phyloP scores from a whole-genome alignment of 495 filamentous ascomycete genomes.

The Penicillium ucsense region DNA sequence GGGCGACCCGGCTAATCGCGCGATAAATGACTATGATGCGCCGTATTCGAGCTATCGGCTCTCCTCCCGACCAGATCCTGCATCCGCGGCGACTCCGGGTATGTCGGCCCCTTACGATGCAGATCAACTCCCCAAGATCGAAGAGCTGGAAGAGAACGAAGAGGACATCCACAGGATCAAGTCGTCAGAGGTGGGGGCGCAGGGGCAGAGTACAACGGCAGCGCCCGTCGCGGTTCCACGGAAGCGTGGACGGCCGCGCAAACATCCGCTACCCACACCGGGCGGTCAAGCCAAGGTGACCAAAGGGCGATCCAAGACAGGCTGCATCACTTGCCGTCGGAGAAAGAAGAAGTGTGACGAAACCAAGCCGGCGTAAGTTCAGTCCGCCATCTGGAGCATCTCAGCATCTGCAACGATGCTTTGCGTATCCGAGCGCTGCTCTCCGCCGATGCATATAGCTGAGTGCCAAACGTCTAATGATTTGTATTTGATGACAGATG shows the following conservation, averaged over 20 bases:
- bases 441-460: background rate
- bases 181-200: constrained; percentile 20
- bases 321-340: constrained; percentile 83
- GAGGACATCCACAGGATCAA: constrained; percentile 32
- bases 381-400: background rate
- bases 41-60: constrained; percentile 11
- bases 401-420: background rate
- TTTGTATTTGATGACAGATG: constrained; percentile 33
- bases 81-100: constrained; percentile 8
- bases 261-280: constrained; percentile 57
- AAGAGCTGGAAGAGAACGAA: constrained; percentile 36
- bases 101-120: constrained; percentile 12
- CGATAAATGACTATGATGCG: constrained; percentile 18
- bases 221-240: constrained; percentile 33
- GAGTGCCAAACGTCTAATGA: background rate
- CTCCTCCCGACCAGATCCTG: constrained; percentile 5
- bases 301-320: constrained; percentile 88
- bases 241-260: constrained; percentile 72
- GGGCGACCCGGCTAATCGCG: constrained; percentile 14
- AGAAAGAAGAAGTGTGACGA: constrained; percentile 98
- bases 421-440: background rate
- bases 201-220: constrained; percentile 13
- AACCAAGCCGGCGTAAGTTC: constrained; percentile 62
- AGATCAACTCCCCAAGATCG: constrained; percentile 29
- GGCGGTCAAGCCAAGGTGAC: constrained; percentile 55